Evolutionary conservation across 2,329 filamentous ascomycete species (phyloP).

Genomic region (Stachybotrys chartarum): DNA sequence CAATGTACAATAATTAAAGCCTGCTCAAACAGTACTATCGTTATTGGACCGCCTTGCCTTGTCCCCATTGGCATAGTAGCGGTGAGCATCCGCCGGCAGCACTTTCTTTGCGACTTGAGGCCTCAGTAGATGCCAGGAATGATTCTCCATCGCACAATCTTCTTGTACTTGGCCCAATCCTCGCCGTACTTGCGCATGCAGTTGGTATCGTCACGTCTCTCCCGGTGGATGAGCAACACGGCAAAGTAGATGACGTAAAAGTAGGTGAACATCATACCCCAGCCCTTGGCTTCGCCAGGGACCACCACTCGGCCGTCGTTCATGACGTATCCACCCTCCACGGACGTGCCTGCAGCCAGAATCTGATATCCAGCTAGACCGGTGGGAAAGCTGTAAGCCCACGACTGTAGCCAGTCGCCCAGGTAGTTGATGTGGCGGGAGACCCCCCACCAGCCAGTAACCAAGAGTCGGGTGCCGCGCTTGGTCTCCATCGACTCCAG

Average conservation of each 20-base stretch:
- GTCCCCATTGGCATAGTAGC: too few relatives aligned
- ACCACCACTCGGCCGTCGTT: conserved; percentile 57
- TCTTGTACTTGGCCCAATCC: conserved; percentile 86
- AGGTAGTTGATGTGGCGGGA: conserved; percentile 94
- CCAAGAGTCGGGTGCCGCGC: conserved; percentile 71
- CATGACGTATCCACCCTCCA: conserved; percentile 48
- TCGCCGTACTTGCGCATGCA: conserved; percentile 85
- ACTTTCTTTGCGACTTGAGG: too few relatives aligned
- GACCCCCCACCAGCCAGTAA: conserved; percentile 87
- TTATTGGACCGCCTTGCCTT: too few relatives aligned
- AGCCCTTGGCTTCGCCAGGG: conserved; percentile 67
- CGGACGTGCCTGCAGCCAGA: conserved; percentile 44
- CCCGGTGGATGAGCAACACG: conserved; percentile 76
- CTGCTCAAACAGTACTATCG: too few relatives aligned
- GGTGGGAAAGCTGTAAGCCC: conserved; percentile 84
- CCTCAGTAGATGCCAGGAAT: conserved; percentile 73
- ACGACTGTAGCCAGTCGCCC: conserved; percentile 90
- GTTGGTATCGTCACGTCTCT: conserved; percentile 83
- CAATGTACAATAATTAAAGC: too few relatives aligned
- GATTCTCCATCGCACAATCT: conserved; percentile 73
- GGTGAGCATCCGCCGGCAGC: too few relatives aligned
- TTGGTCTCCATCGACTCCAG: conserved; percentile 82
- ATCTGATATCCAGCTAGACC: conserved; percentile 77
- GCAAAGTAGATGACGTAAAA: conserved; percentile 94
- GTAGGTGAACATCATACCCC: conserved; percentile 84